Base-by-base conservation (phyloP, 1,284 basidiomycete genomes). In the Moesziomyces sp. region DNA sequence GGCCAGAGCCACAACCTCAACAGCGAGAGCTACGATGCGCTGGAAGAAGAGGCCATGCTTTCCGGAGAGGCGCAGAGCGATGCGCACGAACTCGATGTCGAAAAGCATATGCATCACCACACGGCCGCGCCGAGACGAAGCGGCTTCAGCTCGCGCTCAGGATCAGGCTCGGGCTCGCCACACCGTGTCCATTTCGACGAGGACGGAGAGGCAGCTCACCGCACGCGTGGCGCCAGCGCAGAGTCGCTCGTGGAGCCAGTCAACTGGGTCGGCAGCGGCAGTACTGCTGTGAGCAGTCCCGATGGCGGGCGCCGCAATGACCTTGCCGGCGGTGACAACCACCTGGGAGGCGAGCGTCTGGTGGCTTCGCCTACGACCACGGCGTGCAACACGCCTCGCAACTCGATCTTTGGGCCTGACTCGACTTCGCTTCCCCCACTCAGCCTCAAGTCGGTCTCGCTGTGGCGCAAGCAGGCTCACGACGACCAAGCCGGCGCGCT, bases 171-270 rank as follows among this genome's bases (percentile, higher is more conserved):
- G 19, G 58, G 74, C 13, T 65, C 65, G 40, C 65, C 68, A 11
- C 69, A 71, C 43, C 59, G 61, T 8, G 74, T 76, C 1, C 74
- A 76, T 58, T 76, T 76, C 52, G 58, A 62, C 33, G 64, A 69
- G 9, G 47, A 56, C 14, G 19, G 26, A 33, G 40, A 40, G 13
- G 14, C 16, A 3, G 7, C 23, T 3, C 16, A 14, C 13, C 48
- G 30, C 30, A 42, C 23, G 5, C 61, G 48, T 18, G 60, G 56
- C 3, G 67, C 28, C 18, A 71, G 68, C 43, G 50, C 53, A 16
- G 68, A 71, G n/a, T 57, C 58, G 44, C 54, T 65, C 28, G 54
- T 50, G 40, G 54, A 55, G 26, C 55, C 66, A 0, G 70, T 61
- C 44, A 43, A 57, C 13, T 68, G 65, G 65, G 60, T 58, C 8